Percentiles rank a stretch among this genome's conserved stretches.
phyloP scores from a whole-genome alignment of 345 rosid species.

The Eucalyptus erythrocorys region DNA sequence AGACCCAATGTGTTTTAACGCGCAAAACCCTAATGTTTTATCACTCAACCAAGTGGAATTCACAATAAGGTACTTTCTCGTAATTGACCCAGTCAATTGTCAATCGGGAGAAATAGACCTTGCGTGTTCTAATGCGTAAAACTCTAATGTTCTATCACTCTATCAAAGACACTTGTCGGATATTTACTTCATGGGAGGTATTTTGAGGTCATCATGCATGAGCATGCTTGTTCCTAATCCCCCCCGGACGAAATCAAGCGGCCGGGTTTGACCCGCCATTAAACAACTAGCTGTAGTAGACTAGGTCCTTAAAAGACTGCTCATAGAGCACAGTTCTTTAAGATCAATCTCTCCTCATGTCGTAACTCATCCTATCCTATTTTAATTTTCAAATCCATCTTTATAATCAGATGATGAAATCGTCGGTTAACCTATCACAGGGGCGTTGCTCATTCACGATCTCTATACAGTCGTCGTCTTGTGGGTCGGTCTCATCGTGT shows the following conservation, averaged over 20 bases:
- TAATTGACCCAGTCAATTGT: not conserved
- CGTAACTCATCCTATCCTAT: not conserved
- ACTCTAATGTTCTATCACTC: not conserved
- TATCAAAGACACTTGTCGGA: not conserved
- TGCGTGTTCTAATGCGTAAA: not conserved
- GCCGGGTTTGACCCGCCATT: not conserved
- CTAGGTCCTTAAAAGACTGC: not conserved
- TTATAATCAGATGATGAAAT: constrained; percentile 10
- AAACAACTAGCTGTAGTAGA: not conserved
- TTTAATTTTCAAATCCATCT: not conserved
- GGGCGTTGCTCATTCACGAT: not conserved
- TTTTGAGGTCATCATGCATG: not conserved
- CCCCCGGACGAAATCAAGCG: not conserved
- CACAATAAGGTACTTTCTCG: not conserved
- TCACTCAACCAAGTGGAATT: not conserved
- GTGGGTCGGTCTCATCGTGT: not conserved
- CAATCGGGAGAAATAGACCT: not conserved
- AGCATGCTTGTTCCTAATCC: not conserved
- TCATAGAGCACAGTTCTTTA: not conserved
- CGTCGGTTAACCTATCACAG: constrained; percentile 18
- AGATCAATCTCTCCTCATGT: not conserved
- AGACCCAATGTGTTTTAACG: not conserved
- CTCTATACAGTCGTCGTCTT: not conserved
- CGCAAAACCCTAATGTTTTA: not conserved
- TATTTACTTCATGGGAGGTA: not conserved